Percentiles rank a stretch among this genome's conserved stretches.
Evolutionary conservation across 1,139 yeast genomes (phyloP).

Genomic region (Candida sanyaensis): DNA sequence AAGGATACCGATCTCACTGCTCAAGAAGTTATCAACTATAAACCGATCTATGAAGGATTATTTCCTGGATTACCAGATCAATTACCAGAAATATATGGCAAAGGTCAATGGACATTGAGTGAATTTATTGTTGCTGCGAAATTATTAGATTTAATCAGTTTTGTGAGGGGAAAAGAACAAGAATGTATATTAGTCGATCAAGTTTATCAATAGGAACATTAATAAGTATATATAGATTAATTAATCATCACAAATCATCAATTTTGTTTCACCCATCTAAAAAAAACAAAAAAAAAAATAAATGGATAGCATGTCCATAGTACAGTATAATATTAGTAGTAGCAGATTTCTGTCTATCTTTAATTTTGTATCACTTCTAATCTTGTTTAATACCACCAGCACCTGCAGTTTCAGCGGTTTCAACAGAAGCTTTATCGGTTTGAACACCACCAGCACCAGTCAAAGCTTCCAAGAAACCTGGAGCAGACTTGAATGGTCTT

Average conservation of each 20-base stretch:
- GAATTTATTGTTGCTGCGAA: conserved; percentile 61
- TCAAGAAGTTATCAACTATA: conserved; percentile 56
- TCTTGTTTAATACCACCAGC: conserved; percentile 91
- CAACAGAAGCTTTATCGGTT: conserved; percentile 87
- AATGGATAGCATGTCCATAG: no score
- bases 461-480: conserved; percentile 72
- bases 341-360: not conserved
- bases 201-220: conserved; percentile 1
- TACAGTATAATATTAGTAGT: not conserved
- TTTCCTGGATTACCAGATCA: conserved; percentile 53
- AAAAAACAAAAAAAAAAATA: not conserved
- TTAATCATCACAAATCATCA: not conserved
- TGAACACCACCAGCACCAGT: conserved; percentile 60
- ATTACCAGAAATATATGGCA: conserved; percentile 62
- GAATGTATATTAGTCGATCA: conserved; percentile 56
- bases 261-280: not conserved
- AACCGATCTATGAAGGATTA: conserved; percentile 54
- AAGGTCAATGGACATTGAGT: conserved; percentile 66
- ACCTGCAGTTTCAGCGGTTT: conserved; percentile 83
- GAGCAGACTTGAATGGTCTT: conserved; percentile 94
- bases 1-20: conserved; percentile 36
- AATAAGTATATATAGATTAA: not conserved
- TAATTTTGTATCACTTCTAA: conserved; percentile 31
- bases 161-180: conserved; percentile 58
- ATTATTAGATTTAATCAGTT: conserved; percentile 58